A percentile compares a stretch with the other conserved stretches of the same genome.
Conservation (phyloP, 495 filamentous ascomycete genomes). For the Astrothelium subdiscretum region DNA sequence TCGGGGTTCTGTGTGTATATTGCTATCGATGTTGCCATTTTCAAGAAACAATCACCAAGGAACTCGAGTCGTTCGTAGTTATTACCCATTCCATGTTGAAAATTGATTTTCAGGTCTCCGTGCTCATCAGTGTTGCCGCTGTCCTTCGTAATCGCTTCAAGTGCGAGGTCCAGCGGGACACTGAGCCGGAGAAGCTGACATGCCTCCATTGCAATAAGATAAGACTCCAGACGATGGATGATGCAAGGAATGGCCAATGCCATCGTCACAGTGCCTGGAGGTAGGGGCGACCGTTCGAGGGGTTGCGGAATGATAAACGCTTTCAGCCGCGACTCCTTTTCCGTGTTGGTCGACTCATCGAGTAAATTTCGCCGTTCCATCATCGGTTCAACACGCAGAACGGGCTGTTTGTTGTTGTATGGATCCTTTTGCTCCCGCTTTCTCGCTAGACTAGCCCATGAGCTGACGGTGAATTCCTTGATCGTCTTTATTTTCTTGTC, state of each 20-base stretch:
- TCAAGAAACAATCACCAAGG: conserved; percentile 86
- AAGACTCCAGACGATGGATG: conserved; percentile 70
- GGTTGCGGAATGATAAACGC: conserved; percentile 48
- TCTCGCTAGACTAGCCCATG: conserved; percentile 39
- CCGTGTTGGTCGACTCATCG: conserved; percentile 44
- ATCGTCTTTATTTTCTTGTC: conserved; percentile 47
- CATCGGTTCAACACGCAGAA: conserved; percentile 61
- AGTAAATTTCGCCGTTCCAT: conserved; percentile 71
- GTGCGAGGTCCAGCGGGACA: conserved; percentile 55
- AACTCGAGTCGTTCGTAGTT: conserved; percentile 97
- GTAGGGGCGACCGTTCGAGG: conserved; percentile 64
- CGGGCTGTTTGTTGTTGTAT: conserved; percentile 58
- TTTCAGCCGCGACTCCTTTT: conserved; percentile 32
- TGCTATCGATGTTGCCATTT: conserved; percentile 87
- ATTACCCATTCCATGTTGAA: conserved; percentile 83
- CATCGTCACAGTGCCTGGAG: conserved; percentile 50
- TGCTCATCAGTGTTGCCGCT: conserved; percentile 83
- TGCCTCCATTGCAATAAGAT: conserved; percentile 67
- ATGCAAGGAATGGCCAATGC: conserved; percentile 70
- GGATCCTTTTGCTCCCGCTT: conserved; percentile 22
- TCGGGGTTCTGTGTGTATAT: conserved; percentile 65
- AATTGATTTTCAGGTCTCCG: conserved; percentile 43
- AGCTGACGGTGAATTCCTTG: conserved; percentile 50
- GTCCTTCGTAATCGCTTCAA: conserved; percentile 92
- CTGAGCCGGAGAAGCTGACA: conserved; percentile 46